Evolutionary conservation across 106 monocot genomes (phyloP).

Genomic region (Allium sativum): DNA sequence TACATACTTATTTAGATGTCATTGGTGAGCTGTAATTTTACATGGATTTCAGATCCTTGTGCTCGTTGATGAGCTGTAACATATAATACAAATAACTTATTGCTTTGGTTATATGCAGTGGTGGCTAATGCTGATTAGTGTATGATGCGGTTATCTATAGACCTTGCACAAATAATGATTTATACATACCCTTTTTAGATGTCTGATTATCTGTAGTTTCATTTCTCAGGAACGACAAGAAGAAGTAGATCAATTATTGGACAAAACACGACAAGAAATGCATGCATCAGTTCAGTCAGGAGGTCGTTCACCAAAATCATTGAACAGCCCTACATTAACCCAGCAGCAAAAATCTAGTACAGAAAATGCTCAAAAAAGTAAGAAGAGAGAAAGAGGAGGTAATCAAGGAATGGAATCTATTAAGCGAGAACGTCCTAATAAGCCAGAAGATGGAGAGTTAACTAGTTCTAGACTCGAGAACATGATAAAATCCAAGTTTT

Average conservation of each 20-base stretch:
- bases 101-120: no score
- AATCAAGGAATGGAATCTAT: conserved; percentile 51
- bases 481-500: conserved; percentile 57
- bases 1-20: neutral
- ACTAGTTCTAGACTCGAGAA: conserved; percentile 27
- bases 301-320: conserved; percentile 76
- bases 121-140: neutral
- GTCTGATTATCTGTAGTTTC: neutral
- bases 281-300: conserved; percentile 92
- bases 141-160: neutral
- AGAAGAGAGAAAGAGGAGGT: conserved; percentile 62
- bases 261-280: conserved; percentile 85
- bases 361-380: conserved; percentile 65
- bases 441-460: conserved; percentile 57
- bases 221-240: conserved; percentile 68
- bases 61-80: no score
- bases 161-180: neutral
- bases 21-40: neutral
- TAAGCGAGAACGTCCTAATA: conserved; percentile 46
- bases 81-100: no score
- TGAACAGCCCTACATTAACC: conserved; percentile 47
- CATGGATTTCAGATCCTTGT: no score
- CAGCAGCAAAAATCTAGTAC: conserved; percentile 82
- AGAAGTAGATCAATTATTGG: conserved; percentile 81
- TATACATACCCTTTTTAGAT: neutral